A percentile compares a stretch with the other conserved stretches of the same genome.
Evolutionary conservation across 202 grass and related monocot species (phyloP).

Genomic region (Carex arenaria): DNA sequence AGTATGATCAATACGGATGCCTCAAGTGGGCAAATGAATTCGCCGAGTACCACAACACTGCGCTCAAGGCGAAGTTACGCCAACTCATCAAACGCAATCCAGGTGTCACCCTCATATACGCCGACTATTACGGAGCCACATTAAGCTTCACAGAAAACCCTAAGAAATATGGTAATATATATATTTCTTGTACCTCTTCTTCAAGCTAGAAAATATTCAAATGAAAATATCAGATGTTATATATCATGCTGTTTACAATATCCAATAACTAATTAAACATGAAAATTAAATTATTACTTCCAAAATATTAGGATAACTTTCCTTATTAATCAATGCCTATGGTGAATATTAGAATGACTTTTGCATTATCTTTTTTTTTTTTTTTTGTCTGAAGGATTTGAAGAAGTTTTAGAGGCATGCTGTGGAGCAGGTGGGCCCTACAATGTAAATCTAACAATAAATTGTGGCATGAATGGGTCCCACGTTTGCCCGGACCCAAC

Average conservation of each 20-base stretch:
- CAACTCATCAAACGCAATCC: conserved; percentile 35
- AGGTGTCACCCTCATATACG: conserved; percentile 31
- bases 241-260: not conserved
- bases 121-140: conserved; percentile 44
- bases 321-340: too few relatives aligned
- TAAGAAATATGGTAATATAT: conserved; percentile 9
- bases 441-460: conserved; percentile 43
- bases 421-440: conserved; percentile 50
- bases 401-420: conserved; percentile 25
- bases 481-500: conserved; percentile 37
- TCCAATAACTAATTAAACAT: not conserved
- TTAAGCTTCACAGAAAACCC: conserved; percentile 4
- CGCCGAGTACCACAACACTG: conserved; percentile 31
- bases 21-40: conserved; percentile 55
- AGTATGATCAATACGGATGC: conserved; percentile 50
- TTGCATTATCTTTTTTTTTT: not conserved
- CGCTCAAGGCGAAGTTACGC: conserved; percentile 28
- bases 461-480: conserved; percentile 29
- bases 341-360: not conserved
- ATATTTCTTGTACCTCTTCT: not conserved
- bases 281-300: not conserved
- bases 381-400: conserved; percentile 18
- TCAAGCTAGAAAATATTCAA: not conserved
- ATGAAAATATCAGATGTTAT: not conserved
- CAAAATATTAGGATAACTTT: not conserved